Percentiles rank a stretch among this genome's conserved stretches.
Conservation (phyloP, 179 eudicot genomes). For the Actinidia polygama region DNA sequence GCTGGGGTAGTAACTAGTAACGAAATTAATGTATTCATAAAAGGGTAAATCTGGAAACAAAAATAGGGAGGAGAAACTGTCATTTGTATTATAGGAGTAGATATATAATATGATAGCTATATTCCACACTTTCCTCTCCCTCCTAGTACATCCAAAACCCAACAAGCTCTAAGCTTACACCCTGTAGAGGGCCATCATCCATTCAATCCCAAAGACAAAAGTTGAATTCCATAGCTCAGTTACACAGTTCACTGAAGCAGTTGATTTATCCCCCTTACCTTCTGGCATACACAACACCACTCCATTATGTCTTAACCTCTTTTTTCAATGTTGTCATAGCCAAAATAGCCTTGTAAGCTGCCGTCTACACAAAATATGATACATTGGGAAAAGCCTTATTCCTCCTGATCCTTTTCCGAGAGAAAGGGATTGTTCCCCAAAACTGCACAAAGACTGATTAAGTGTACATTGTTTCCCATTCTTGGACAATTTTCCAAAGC, state of each 20-base stretch:
- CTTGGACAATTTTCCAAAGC: background rate
- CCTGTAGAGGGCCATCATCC: background rate
- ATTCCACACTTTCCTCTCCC: background rate
- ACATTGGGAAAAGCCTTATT: background rate
- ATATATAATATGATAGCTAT: background rate
- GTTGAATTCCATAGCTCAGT: background rate
- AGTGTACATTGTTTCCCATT: background rate
- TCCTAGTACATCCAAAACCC: background rate
- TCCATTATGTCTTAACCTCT: background rate
- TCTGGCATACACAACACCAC: background rate
- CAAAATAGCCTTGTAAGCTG: background rate
- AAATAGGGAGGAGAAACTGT: too few relatives aligned
- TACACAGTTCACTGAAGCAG: too few relatives aligned
- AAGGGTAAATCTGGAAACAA: too few relatives aligned
- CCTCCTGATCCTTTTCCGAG: background rate
- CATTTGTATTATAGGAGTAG: too few relatives aligned
- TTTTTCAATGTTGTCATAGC: background rate
- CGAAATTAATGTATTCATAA: too few relatives aligned
- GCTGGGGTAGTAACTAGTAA: too few relatives aligned
- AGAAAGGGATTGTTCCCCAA: background rate
- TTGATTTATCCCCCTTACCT: background rate
- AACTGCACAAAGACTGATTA: background rate
- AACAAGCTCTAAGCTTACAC: background rate
- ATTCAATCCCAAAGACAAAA: background rate
- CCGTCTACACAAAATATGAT: background rate